Conservation (phyloP, 768 basidiomycete species). For the Neoboletus magnificus region DNA sequence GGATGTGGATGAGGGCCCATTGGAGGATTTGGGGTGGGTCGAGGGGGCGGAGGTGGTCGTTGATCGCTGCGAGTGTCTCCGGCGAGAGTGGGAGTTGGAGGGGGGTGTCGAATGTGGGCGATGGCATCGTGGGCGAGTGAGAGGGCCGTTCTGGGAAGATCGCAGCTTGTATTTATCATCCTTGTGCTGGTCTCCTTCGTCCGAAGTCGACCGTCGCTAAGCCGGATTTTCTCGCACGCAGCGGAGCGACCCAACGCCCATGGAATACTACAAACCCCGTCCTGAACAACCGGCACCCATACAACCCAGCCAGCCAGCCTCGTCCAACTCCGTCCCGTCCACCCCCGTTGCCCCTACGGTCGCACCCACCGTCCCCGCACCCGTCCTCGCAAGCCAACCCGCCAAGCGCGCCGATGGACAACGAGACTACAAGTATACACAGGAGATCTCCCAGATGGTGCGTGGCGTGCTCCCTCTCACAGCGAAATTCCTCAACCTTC, state of each 20-base stretch:
- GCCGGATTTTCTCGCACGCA: neutral
- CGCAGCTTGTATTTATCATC: neutral
- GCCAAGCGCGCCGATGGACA: slow-evolving; percentile 23
- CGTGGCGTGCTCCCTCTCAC: neutral
- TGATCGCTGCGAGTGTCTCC: slow-evolving; percentile 64
- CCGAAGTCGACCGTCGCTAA: too few species aligned
- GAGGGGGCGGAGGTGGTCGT: slow-evolving; percentile 65
- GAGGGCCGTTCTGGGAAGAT: neutral
- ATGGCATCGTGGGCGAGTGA: slow-evolving; percentile 6
- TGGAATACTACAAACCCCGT: slow-evolving; percentile 30
- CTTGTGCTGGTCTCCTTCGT: too few species aligned
- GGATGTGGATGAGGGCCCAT: slow-evolving; percentile 82
- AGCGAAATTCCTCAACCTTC: neutral
- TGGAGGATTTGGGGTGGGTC: slow-evolving; percentile 79
- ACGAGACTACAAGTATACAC: slow-evolving; percentile 82
- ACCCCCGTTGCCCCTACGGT: slow-evolving; percentile 17
- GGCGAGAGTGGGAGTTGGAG: slow-evolving; percentile 55
- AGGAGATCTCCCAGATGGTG: slow-evolving; percentile 95
- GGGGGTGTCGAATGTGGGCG: slow-evolving; percentile 31
- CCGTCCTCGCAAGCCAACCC: slow-evolving; percentile 9
- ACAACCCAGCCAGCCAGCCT: slow-evolving; percentile 12
- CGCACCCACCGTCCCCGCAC: slow-evolving; percentile 2
- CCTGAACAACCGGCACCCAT: slow-evolving; percentile 19
- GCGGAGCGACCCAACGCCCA: neutral
- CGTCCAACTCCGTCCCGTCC: slow-evolving; percentile 17